These are phyloP conservation scores for Desmodesmus armatus DNA, from an alignment of 139 green algal genomes.

Conservation along the genomic window DNA sequence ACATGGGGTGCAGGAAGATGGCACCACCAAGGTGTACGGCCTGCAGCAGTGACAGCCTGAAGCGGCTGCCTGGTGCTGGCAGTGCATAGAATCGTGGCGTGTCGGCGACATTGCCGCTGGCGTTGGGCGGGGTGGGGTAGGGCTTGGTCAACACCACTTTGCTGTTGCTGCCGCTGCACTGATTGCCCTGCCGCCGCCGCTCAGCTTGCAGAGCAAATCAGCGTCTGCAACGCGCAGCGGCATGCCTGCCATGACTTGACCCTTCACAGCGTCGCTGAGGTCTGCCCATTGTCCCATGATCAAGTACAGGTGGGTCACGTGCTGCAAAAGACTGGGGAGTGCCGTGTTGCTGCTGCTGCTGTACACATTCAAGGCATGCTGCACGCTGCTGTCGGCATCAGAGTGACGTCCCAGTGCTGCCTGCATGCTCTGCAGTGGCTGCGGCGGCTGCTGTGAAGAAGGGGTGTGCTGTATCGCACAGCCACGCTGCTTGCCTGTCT, in stretches of 20 bases:
- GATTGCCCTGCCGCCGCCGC: too few species aligned
- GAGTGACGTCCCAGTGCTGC: not conserved
- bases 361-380: not conserved
- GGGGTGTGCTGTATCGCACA: not conserved
- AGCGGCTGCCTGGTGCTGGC: not conserved
- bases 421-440: not conserved
- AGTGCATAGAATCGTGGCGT: not conserved
- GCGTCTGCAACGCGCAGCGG: not conserved
- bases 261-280: not conserved
- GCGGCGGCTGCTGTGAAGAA: too few species aligned
- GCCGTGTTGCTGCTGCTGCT: too few species aligned
- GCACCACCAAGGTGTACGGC: not conserved
- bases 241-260: not conserved
- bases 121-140: too few species aligned
- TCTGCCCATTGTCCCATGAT: not conserved
- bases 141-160: too few species aligned
- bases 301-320: not conserved
- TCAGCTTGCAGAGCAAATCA: too few species aligned
- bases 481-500: not conserved
- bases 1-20: not conserved
- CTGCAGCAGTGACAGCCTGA: not conserved
- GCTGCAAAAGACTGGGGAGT: not conserved
- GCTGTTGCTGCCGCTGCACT: too few species aligned
- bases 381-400: not conserved
- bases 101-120: not conserved